Evolutionary conservation across 2,329 filamentous ascomycete species (phyloP).

Genomic region (Knufia fluminis): DNA sequence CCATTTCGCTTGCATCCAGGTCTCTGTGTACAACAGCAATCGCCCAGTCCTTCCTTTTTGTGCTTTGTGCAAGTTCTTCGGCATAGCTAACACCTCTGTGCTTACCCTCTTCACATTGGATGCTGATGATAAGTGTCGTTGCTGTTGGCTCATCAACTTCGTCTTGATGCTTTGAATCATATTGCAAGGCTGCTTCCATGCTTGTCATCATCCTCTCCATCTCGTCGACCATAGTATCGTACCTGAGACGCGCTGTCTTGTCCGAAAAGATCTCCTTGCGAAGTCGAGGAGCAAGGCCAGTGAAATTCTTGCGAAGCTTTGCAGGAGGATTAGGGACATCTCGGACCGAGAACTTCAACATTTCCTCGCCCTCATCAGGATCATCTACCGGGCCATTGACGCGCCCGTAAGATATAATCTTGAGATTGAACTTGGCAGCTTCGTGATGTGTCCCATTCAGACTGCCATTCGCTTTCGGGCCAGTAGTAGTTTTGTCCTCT

Average conservation of each 20-base stretch:
- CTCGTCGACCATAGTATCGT: slow-evolving; percentile 11
- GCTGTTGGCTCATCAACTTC: slow-evolving; percentile 6
- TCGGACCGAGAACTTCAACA: slow-evolving; percentile 14
- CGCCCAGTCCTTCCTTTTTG: slow-evolving; percentile 9
- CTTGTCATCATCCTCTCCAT: slow-evolving; percentile 11
- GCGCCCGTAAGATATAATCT: slow-evolving; percentile 14
- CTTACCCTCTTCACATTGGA: slow-evolving; percentile 12
- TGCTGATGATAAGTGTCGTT: slow-evolving; percentile 9
- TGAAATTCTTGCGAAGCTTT: slow-evolving; percentile 15
- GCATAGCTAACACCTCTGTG: slow-evolving; percentile 14
- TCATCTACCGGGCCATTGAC: slow-evolving; percentile 11
- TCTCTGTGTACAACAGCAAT: slow-evolving; percentile 14
- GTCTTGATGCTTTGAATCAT: slow-evolving; percentile 1
- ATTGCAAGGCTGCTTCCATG: slow-evolving; percentile 2
- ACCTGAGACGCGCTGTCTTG: slow-evolving; percentile 4
- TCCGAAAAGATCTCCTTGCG: slow-evolving; percentile 15
- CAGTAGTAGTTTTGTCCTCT: background rate
- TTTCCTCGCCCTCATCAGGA: slow-evolving; percentile 6
- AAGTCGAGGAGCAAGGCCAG: slow-evolving; percentile 12
- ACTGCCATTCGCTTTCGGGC: background rate
- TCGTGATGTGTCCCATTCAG: background rate
- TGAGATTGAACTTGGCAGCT: slow-evolving; percentile 9
- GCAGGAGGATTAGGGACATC: slow-evolving; percentile 15
- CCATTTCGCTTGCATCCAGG: slow-evolving; percentile 21
- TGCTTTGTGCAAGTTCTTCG: slow-evolving; percentile 13